A percentile compares a stretch with the other conserved stretches of the same genome.
phyloP scores from a whole-genome alignment of 495 filamentous ascomycete genomes.

The Tuber umbilicatum region DNA sequence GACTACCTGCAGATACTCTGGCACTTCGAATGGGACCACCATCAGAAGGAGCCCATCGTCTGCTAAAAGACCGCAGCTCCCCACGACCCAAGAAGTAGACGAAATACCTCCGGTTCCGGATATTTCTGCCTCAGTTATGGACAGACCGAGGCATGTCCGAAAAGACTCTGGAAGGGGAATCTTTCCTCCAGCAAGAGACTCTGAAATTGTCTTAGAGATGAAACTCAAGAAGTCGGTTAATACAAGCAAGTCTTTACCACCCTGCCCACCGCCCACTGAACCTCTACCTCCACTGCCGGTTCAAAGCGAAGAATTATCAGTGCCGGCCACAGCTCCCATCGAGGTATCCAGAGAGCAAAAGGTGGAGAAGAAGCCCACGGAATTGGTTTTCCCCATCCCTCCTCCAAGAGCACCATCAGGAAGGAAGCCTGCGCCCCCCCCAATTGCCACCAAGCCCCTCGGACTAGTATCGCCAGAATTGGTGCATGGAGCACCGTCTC shows the following conservation, averaged over 20 bases:
- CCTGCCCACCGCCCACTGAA: background rate
- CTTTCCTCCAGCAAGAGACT: slow-evolving; percentile 31
- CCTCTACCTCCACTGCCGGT: slow-evolving; percentile 7
- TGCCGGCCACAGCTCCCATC: background rate
- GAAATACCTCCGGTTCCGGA: background rate
- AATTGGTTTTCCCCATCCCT: slow-evolving; percentile 26
- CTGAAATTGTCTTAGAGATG: slow-evolving; percentile 23
- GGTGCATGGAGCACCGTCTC: slow-evolving; percentile 4
- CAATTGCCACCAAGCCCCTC: slow-evolving; percentile 18
- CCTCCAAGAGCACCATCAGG: slow-evolving; percentile 6
- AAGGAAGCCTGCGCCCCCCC: slow-evolving; percentile 24
- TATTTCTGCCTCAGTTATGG: slow-evolving; percentile 15
- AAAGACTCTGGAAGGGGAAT: slow-evolving; percentile 22
- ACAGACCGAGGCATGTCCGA: slow-evolving; percentile 22
- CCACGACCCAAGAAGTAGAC: slow-evolving; percentile 13
- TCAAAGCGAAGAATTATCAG: background rate
- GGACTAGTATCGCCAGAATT: slow-evolving; percentile 16
- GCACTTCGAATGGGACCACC: slow-evolving; percentile 9
- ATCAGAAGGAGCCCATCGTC: slow-evolving; percentile 29
- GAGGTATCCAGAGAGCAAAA: background rate
- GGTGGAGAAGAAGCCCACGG: slow-evolving; percentile 8
- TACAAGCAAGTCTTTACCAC: slow-evolving; percentile 4
- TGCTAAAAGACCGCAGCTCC: slow-evolving; percentile 12
- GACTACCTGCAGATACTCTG: slow-evolving; percentile 27
- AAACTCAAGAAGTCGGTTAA: slow-evolving; percentile 19